These are phyloP conservation scores for Daldinia sp. DNA, from an alignment of 2,329 filamentous ascomycete species.

Conservation along the genomic window DNA sequence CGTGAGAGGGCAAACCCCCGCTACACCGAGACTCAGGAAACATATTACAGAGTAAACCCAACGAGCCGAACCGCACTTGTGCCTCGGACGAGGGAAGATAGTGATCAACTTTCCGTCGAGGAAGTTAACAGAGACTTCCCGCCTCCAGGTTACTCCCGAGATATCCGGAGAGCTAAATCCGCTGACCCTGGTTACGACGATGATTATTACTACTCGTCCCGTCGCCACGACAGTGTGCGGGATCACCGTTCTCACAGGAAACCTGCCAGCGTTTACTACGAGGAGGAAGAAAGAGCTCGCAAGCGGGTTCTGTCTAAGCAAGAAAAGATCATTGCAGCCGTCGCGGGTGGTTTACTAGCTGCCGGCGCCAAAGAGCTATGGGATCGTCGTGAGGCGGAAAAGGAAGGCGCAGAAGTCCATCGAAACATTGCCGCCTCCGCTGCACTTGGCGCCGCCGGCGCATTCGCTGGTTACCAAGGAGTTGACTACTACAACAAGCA, in stretches of 20 bases:
- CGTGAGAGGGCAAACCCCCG: conserved; percentile 61
- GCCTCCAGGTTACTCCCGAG: conserved; percentile 66
- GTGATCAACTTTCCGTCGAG: conserved; percentile 74
- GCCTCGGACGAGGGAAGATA: conserved; percentile 72
- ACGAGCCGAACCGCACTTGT: conserved; percentile 60
- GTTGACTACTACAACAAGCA: conserved; percentile 70
- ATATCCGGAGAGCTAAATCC: conserved; percentile 69
- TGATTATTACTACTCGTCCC: conserved; percentile 62
- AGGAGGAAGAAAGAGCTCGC: conserved; percentile 65
- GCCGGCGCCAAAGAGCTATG: conserved; percentile 72
- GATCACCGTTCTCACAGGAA: conserved; percentile 59
- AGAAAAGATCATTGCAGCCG: conserved; percentile 72
- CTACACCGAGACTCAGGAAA: conserved; percentile 62
- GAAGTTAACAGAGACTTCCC: conserved; percentile 87
- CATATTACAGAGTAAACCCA: conserved; percentile 54
- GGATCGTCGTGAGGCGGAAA: conserved; percentile 67
- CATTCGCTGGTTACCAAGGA: conserved; percentile 69
- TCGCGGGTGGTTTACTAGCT: conserved; percentile 70
- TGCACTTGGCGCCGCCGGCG: conserved; percentile 69
- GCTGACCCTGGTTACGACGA: conserved; percentile 68
- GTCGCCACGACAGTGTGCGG: conserved; percentile 37
- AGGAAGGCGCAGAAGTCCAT: conserved; percentile 58
- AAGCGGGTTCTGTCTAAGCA: conserved; percentile 66
- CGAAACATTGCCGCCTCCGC: conserved; percentile 68
- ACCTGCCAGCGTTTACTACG: conserved; percentile 59